Evolutionary conservation across 2,329 filamentous ascomycete species (phyloP).

Genomic region (Apiospora saccharicola): DNA sequence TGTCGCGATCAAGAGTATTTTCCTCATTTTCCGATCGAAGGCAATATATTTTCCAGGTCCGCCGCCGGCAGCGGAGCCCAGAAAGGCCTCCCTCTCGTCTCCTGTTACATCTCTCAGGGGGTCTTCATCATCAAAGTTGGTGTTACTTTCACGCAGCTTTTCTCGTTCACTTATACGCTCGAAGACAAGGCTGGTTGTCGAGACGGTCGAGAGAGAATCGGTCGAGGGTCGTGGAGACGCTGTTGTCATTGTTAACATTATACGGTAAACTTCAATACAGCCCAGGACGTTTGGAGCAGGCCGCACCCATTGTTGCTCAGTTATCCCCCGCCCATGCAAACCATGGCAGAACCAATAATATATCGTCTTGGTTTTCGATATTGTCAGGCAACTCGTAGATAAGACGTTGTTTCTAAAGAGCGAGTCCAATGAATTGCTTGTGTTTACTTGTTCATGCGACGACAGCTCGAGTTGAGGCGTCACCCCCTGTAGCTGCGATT

Average conservation of each 20-base stretch:
- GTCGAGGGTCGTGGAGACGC: constrained; percentile 52
- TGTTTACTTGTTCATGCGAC: constrained; percentile 1
- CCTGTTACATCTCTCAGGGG: constrained; percentile 50
- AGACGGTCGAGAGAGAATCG: constrained; percentile 77
- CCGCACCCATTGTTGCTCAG: constrained; percentile 21
- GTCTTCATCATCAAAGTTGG: constrained; percentile 55
- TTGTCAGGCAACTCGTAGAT: not conserved
- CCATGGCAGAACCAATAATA: constrained; percentile 3
- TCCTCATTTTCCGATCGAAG: constrained; percentile 72
- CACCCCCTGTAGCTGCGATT: not conserved
- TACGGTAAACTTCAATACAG: not conserved
- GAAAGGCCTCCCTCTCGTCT: constrained; percentile 61
- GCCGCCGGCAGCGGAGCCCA: constrained; percentile 47
- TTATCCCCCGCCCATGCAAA: not conserved
- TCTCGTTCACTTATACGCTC: constrained; percentile 73
- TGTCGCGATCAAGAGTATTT: constrained; percentile 66
- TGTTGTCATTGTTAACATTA: constrained; percentile 4
- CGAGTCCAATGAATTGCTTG: not conserved
- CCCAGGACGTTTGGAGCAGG: not conserved
- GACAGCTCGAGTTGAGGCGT: not conserved
- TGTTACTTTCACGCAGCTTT: constrained; percentile 44
- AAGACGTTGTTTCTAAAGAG: not conserved
- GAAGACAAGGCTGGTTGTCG: constrained; percentile 83
- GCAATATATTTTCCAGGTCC: constrained; percentile 52
- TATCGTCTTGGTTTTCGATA: not conserved